Percentiles rank a stretch among this genome's conserved stretches.
These are phyloP conservation scores for Ceratocystis papillata DNA, from an alignment of 2,329 filamentous ascomycete species.

Conservation along the genomic window DNA sequence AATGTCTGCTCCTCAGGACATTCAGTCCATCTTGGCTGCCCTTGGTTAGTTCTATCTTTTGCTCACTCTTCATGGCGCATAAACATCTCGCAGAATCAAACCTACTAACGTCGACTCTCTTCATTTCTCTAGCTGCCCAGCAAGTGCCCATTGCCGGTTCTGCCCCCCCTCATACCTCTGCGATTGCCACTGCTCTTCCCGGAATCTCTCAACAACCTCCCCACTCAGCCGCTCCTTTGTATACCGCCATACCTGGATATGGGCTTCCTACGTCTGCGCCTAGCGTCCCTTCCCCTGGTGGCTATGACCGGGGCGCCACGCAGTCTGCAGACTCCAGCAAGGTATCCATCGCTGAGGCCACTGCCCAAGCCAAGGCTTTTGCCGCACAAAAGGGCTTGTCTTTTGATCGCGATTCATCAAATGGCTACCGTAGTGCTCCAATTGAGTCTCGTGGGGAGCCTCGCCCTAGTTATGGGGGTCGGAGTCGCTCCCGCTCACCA, in stretches of 20 bases:
- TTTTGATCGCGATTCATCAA: conserved; percentile 41
- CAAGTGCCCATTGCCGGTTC: conserved; percentile 20
- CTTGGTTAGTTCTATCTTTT: conserved; percentile 33
- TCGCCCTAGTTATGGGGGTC: conserved; percentile 31
- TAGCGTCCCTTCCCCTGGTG: conserved; percentile 3
- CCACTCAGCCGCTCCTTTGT: conserved; percentile 18
- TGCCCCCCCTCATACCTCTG: conserved; percentile 7
- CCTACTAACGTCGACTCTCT: conserved; percentile 1
- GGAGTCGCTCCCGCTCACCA: conserved; percentile 64
- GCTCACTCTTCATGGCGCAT: not conserved
- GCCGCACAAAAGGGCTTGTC: conserved; percentile 64
- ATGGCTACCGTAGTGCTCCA: conserved; percentile 24
- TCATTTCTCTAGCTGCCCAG: conserved; percentile 18
- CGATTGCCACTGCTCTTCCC: conserved; percentile 6
- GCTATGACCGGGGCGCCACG: conserved; percentile 12
- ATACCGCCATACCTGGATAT: conserved; percentile 15
- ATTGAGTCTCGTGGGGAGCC: conserved; percentile 35
- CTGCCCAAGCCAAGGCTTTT: conserved; percentile 73
- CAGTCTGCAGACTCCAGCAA: not conserved
- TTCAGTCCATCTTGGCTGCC: conserved; percentile 41
- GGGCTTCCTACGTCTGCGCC: conserved; percentile 16
- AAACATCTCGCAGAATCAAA: not conserved
- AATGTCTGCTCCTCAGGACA: conserved; percentile 31
- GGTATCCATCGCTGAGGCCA: conserved; percentile 46
- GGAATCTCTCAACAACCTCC: conserved; percentile 19